A percentile compares a stretch with the other conserved stretches of the same genome.
Conservation (phyloP, 2,329 filamentous ascomycete genomes). For the Trichoderma asperellum region DNA sequence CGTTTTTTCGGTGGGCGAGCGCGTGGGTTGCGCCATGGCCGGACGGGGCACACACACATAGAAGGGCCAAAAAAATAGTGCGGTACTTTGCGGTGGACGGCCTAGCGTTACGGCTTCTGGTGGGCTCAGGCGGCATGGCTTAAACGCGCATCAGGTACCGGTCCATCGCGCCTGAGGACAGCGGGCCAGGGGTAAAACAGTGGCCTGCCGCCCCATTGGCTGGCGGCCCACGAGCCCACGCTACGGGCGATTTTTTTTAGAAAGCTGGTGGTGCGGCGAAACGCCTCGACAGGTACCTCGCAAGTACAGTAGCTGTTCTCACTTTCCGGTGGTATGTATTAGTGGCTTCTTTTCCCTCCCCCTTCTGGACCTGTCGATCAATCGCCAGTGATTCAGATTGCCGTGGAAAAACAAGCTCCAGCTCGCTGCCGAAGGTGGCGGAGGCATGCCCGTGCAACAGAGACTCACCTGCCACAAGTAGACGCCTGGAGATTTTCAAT, state of each 20-base stretch:
- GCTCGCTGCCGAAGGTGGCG: constrained; percentile 18
- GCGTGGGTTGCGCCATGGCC: constrained; percentile 9
- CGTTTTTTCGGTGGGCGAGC: neutral
- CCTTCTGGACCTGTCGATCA: constrained; percentile 8
- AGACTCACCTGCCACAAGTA: constrained; percentile 2
- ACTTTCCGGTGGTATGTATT: neutral
- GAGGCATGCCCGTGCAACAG: constrained; percentile 21
- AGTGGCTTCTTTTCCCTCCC: neutral
- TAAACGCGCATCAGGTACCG: constrained; percentile 18
- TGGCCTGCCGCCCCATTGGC: constrained; percentile 7
- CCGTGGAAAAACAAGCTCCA: constrained; percentile 2
- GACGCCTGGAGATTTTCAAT: constrained; percentile 16
- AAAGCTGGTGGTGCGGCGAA: constrained; percentile 25
- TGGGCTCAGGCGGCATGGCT: neutral
- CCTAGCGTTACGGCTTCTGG: neutral
- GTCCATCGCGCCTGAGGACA: neutral
- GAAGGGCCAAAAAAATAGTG: neutral
- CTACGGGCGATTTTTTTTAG: constrained; percentile 27
- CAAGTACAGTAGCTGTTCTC: constrained; percentile 5
- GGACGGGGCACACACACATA: neutral
- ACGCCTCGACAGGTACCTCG: neutral
- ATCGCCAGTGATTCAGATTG: constrained; percentile 18
- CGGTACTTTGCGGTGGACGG: neutral
- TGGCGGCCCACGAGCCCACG: constrained; percentile 4
- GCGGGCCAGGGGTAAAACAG: constrained; percentile 26